These are phyloP conservation scores for Trametes villosa DNA, from an alignment of 768 basidiomycete genomes.

Conservation along the genomic window DNA sequence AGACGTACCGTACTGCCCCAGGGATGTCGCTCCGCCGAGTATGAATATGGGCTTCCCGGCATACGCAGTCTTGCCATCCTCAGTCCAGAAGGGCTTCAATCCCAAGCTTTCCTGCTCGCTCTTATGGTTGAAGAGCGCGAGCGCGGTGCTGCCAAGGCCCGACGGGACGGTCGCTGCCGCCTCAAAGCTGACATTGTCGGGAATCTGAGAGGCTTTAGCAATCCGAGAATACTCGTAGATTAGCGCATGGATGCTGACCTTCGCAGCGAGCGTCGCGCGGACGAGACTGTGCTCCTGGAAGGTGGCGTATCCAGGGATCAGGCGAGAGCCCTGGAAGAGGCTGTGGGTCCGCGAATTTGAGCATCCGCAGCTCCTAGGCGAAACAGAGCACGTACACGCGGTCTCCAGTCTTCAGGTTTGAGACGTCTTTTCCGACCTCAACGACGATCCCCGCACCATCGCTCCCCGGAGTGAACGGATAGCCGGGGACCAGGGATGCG, in stretches of 20 bases:
- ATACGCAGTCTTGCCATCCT: conserved; percentile 35
- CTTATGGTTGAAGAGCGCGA: conserved; percentile 39
- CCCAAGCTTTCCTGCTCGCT: conserved; percentile 1
- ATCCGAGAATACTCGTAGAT: background rate
- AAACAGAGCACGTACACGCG: conserved; percentile 36
- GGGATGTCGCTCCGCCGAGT: conserved; percentile 30
- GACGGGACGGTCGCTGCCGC: conserved; percentile 44
- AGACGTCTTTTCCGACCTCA: conserved; percentile 43
- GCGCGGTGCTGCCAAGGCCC: conserved; percentile 38
- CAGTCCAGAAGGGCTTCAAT: conserved; percentile 32
- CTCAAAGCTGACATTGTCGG: conserved; percentile 39
- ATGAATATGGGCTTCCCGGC: conserved; percentile 34
- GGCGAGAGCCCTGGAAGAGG: background rate
- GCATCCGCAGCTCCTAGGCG: background rate
- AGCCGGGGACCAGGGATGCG: background rate
- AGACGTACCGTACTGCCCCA: conserved; percentile 33
- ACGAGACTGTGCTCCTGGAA: conserved; percentile 12
- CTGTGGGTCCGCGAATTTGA: background rate
- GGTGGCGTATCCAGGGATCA: background rate
- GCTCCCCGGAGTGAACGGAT: conserved; percentile 5
- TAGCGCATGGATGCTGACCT: background rate
- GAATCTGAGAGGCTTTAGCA: conserved; percentile 32
- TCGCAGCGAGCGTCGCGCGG: conserved; percentile 1
- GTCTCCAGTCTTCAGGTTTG: conserved; percentile 42
- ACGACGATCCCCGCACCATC: conserved; percentile 43